Percentiles rank a stretch among this genome's conserved stretches.
Conservation (phyloP, 139 green algal genomes). For the Trebouxia sp. region DNA sequence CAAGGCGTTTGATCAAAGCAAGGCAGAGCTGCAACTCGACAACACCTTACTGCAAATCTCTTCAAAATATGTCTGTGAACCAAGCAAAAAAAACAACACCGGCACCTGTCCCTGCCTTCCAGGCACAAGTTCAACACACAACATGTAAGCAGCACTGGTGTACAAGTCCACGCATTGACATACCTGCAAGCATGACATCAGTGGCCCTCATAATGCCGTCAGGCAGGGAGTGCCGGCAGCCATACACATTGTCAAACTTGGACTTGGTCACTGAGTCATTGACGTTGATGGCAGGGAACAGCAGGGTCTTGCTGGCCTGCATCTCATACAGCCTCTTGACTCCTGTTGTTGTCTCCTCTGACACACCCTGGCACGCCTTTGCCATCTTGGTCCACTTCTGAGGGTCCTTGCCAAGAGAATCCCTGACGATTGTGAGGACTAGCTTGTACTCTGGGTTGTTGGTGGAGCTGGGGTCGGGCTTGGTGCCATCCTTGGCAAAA, state of each 20-base stretch:
- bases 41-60: not conserved
- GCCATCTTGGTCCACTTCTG: slow-evolving; percentile 85
- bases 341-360: slow-evolving; percentile 99
- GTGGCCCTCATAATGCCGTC: slow-evolving; percentile 99
- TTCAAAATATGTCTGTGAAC: slow-evolving; percentile 22
- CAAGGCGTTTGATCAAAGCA: not conserved
- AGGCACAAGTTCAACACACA: not conserved
- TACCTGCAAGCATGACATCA: slow-evolving; percentile 95
- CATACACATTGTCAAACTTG: slow-evolving; percentile 99
- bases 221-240: slow-evolving; percentile 98
- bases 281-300: slow-evolving; percentile 99
- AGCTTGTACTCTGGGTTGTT: slow-evolving; percentile 99
- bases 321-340: slow-evolving; percentile 99
- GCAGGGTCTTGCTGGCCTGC: slow-evolving; percentile 80
- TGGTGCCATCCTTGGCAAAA: slow-evolving; percentile 88
- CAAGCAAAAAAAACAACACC: slow-evolving; percentile 15
- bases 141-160: not conserved
- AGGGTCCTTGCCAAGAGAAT: slow-evolving; percentile 70
- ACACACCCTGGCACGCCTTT: slow-evolving; percentile 87
- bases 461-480: slow-evolving; percentile 93
- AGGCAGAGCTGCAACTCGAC: not conserved
- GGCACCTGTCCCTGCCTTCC: not conserved
- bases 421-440: slow-evolving; percentile 91
- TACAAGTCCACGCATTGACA: slow-evolving; percentile 21
- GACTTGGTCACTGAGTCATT: slow-evolving; percentile 99